phyloP scores from a whole-genome alignment of 179 eudicot genomes.

The Nepenthes alata region DNA sequence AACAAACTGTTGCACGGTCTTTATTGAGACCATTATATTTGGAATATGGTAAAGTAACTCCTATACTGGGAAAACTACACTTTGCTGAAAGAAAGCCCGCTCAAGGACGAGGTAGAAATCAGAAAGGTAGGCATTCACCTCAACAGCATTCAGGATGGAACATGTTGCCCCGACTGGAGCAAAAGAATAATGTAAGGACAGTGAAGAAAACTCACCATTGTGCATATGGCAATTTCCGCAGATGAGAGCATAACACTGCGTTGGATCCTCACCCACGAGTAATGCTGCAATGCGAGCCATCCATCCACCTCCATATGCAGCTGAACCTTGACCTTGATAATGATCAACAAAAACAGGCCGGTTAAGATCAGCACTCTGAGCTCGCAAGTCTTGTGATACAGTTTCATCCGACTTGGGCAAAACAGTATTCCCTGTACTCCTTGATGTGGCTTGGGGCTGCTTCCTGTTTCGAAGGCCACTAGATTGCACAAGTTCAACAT shows the following conservation, averaged over 20 bases:
- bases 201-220: constrained; percentile 52
- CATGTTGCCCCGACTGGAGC: not conserved
- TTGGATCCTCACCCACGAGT: constrained; percentile 97
- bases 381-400: constrained; percentile 22
- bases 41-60: no score
- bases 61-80: no score
- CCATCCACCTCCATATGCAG: constrained; percentile 61
- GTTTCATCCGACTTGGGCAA: constrained; percentile 25
- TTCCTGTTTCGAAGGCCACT: constrained; percentile 71
- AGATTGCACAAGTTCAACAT: constrained; percentile 44
- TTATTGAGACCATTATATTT: no score
- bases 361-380: constrained; percentile 29
- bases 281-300: constrained; percentile 73
- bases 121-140: not conserved
- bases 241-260: constrained; percentile 84
- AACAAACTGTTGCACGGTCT: no score
- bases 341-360: constrained; percentile 58
- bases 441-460: constrained; percentile 29
- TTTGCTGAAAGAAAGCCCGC: no score
- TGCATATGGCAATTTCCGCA: constrained; percentile 96
- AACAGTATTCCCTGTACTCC: constrained; percentile 29
- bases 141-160: not conserved
- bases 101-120: no score
- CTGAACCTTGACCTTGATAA: constrained; percentile 35
- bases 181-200: not conserved